phyloP scores from a whole-genome alignment of 1,284 basidiomycete genomes.

The Ustilago xerochloae region DNA sequence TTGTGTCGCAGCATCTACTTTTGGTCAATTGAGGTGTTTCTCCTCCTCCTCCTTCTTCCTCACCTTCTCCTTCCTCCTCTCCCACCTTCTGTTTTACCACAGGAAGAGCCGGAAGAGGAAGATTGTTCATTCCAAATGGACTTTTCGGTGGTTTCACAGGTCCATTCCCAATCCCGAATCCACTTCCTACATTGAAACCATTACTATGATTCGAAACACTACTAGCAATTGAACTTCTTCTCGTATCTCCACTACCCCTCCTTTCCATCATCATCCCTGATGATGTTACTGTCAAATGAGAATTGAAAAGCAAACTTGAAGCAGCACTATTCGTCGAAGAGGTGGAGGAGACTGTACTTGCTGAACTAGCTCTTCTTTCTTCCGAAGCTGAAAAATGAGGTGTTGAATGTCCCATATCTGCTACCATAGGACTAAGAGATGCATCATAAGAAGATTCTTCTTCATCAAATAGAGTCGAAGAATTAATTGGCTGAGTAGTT shows the following conservation, averaged over 20 bases:
- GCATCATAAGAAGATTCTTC: slow-evolving; percentile 28
- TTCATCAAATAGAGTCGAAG: slow-evolving; percentile 24
- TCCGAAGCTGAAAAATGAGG: background rate
- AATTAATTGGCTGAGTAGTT: slow-evolving; percentile 23
- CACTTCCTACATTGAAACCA: too few species aligned
- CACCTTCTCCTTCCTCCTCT: too few species aligned
- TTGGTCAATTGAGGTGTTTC: too few species aligned
- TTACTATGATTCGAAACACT: too few species aligned
- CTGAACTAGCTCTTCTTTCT: slow-evolving; percentile 7
- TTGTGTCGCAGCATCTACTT: background rate
- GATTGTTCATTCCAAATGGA: slow-evolving; percentile 13
- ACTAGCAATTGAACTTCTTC: slow-evolving; percentile 30
- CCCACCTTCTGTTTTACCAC: slow-evolving; percentile 19
- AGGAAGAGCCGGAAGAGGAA: slow-evolving; percentile 11
- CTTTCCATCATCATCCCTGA: slow-evolving; percentile 24
- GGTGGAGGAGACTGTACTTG: slow-evolving; percentile 30
- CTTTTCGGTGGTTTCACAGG: slow-evolving; percentile 26
- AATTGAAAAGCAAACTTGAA: slow-evolving; percentile 37
- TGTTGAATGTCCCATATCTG: slow-evolving; percentile 31
- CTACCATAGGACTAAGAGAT: slow-evolving; percentile 34
- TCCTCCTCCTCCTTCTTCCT: too few species aligned
- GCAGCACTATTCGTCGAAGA: slow-evolving; percentile 34
- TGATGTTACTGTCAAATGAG: slow-evolving; percentile 22
- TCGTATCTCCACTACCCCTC: slow-evolving; percentile 15
- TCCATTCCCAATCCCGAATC: slow-evolving; percentile 7